Percentiles rank a stretch among this genome's conserved stretches.
phyloP scores from a whole-genome alignment of 2,329 filamentous ascomycete genomes.

The Rutstroemia sp. region DNA sequence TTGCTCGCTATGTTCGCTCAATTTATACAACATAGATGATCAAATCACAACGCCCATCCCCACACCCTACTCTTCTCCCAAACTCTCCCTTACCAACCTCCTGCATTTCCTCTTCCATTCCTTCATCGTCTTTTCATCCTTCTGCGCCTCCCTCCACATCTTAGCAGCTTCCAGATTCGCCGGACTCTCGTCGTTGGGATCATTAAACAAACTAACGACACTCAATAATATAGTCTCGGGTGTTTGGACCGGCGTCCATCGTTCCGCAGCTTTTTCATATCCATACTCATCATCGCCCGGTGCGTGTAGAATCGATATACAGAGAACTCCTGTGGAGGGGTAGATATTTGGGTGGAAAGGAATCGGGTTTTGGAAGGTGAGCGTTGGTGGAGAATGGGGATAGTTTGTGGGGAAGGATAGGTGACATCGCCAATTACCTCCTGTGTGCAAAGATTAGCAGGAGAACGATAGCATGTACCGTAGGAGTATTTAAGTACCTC shows the following conservation, averaged over 20 bases:
- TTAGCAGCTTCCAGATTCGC: conserved; percentile 92
- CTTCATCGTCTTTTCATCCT: conserved; percentile 38
- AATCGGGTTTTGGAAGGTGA: conserved; percentile 78
- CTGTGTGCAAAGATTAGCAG: conserved; percentile 36
- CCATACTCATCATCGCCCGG: conserved; percentile 91
- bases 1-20: too few species aligned
- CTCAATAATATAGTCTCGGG: conserved; percentile 90
- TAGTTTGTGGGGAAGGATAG: conserved; percentile 81
- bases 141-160: conserved; percentile 71
- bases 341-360: conserved; percentile 96
- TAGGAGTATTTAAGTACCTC: conserved; percentile 35
- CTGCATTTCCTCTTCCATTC: conserved; percentile 73
- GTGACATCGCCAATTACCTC: conserved; percentile 84
- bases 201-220: conserved; percentile 85
- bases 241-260: conserved; percentile 91
- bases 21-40: too few species aligned
- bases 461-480: too few species aligned
- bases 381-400: conserved; percentile 78
- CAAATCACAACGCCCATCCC: too few species aligned
- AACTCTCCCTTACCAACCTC: conserved; percentile 71
- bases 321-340: conserved; percentile 67
- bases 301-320: conserved; percentile 94
- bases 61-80: conserved; percentile 48
- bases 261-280: conserved; percentile 83
- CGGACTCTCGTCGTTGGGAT: conserved; percentile 91